Evolutionary conservation across 257 asterid genomes (phyloP).

Genomic region (Gentiana straminea): DNA sequence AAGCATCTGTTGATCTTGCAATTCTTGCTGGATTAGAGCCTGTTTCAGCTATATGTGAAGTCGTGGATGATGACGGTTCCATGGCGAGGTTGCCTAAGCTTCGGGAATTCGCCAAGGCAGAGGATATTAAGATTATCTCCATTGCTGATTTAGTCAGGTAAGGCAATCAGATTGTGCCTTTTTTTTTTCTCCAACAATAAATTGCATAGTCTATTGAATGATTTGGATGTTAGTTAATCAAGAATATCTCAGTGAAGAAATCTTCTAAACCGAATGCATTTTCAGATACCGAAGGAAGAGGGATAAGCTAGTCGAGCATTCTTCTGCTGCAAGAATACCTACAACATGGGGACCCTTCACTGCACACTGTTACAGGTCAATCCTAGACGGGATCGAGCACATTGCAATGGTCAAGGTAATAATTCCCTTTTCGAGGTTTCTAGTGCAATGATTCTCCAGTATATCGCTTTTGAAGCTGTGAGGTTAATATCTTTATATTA

Average conservation of each 20-base stretch:
- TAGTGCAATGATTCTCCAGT: too few species aligned
- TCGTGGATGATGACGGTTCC: constrained; percentile 23
- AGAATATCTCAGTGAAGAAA: too few species aligned
- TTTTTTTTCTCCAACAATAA: neutral
- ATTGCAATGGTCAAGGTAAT: constrained; percentile 20
- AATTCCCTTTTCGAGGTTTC: too few species aligned
- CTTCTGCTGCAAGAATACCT: constrained; percentile 15
- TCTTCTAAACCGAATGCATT: too few species aligned
- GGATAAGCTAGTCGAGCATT: constrained; percentile 14
- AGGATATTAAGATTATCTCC: constrained; percentile 15
- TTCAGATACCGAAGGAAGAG: constrained; percentile 14
- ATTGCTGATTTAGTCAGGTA: constrained; percentile 24
- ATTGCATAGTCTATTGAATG: neutral
- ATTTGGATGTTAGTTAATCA: neutral
- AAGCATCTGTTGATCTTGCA: constrained; percentile 25
- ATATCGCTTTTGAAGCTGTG: too few species aligned
- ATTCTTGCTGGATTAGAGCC: constrained; percentile 18
- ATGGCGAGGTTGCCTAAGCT: constrained; percentile 21
- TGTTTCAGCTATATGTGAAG: constrained; percentile 20
- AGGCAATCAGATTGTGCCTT: neutral
- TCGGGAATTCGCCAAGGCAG: constrained; percentile 13
- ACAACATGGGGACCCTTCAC: constrained; percentile 20
- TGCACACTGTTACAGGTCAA: constrained; percentile 17
- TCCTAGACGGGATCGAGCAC: constrained; percentile 21
- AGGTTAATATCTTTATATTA: neutral